Percentiles rank a stretch among this genome's conserved stretches.
Conservation (phyloP, 164 flowering plant species). For the Sextonia rubra region DNA sequence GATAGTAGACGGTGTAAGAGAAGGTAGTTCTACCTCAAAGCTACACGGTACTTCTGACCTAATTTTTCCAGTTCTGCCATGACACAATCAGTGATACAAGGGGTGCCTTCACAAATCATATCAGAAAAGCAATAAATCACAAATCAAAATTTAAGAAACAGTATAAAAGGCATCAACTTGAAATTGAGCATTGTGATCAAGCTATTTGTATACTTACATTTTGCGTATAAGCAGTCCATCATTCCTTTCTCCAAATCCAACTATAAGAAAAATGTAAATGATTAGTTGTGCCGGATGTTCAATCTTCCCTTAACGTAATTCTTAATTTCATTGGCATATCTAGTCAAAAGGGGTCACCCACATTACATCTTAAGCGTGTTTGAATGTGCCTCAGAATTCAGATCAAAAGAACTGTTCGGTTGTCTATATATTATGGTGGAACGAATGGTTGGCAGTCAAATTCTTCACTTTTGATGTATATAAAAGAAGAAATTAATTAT, state of each 20-base stretch:
- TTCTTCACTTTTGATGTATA: too few species aligned
- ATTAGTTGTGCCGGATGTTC: background rate
- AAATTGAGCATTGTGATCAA: background rate
- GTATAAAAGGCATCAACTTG: background rate
- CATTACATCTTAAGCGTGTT: too few species aligned
- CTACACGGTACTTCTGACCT: constrained; percentile 94
- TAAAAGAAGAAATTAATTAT: too few species aligned
- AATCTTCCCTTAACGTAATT: background rate
- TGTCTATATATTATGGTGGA: too few species aligned
- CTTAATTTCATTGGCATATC: background rate
- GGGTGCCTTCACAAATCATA: constrained; percentile 58
- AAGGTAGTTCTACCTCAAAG: constrained; percentile 49
- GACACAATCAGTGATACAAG: constrained; percentile 92
- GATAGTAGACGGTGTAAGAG: background rate
- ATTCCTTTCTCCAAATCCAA: constrained; percentile 88
- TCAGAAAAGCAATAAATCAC: background rate
- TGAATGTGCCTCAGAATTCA: too few species aligned
- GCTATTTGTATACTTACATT: constrained; percentile 57
- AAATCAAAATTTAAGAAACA: background rate
- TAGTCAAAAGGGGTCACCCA: too few species aligned
- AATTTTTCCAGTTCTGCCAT: constrained; percentile 98
- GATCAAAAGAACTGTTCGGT: too few species aligned
- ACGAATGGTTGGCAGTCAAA: too few species aligned
- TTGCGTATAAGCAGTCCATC: constrained; percentile 96
- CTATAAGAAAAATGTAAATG: constrained; percentile 25